Evolutionary conservation across 192 early-diverging fungal genomes (phyloP), one percentile per base, ranked within the genome.

Genomic region (Chytriomyces sp.): DNA sequence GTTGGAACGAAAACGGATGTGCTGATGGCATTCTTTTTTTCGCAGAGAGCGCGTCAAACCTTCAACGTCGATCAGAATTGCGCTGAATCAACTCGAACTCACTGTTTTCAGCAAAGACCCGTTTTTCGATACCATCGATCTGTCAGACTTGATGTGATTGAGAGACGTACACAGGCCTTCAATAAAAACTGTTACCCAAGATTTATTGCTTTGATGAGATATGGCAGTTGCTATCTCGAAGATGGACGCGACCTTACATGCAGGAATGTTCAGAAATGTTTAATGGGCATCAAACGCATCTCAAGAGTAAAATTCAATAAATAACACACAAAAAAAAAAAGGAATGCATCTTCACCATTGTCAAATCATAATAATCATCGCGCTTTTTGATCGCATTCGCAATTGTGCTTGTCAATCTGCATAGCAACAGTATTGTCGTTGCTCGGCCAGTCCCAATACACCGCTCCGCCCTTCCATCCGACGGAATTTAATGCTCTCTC

Each of bases 401-500:
- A 62, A 7, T 72, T 72, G 59, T 61, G 61, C 35, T 8, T 18
- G 44, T 72, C 71, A 28, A 72, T 23, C 20, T 45, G 11, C 71
- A 72, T 72, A 8, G 24, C 44, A 7, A 20, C 53, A 18, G 45
- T 7, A 26, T 72, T 72, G 45, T 72, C 59, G 20, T 43, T 46
- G 45, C 35, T 61, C 1, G 62, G 62, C 20, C 62, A 64, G 47
- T 64, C 59, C 49, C 48, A 77, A 57, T 77, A 77, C 6, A 61
- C 50, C 0, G 66, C 46, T 5, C 48, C 48, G 7, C 6, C 6
- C 9, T 7, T 23, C 64, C 64, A 77, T 10, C 75, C 75, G 45
- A 60, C 75, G 46, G 66, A 43, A 16, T 43, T 6, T 13, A 77
- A 35, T 7, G 75, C 75, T 8, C 20, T 5, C 16, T 77, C 75